Base-by-base conservation (phyloP, 73 alveolate genomes). In the Stentor coeruleus region DNA sequence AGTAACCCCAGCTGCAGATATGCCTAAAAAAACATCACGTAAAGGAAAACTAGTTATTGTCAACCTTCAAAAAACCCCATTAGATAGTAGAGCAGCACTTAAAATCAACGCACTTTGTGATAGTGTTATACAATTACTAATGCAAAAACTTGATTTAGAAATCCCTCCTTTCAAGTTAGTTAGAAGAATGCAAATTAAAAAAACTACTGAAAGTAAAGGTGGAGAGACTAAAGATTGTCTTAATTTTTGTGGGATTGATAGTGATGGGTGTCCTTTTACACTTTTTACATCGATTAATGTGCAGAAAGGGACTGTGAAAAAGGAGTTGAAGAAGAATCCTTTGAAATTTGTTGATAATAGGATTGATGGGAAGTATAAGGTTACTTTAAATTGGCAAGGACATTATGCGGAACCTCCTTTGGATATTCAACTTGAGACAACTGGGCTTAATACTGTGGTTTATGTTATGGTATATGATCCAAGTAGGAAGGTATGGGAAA, bases 1-100 rank as follows among this genome's bases (percentile, higher is more conserved):
- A 91, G 99, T 96, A 15, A 90, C 97, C 20, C 99, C 99, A 37
- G 98, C 98, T 83, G 99, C 99, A 36, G 91, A 89, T 86, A 83
- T 96, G 81, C 99, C 99, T 6, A 37, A 74, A 74, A 84, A 89
- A 11, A 81, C 95, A 20, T 84, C 85, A 26, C 76, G 84, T 35
- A 72, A 72, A 3, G 72, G 72, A 38, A 92, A 87, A 72, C 82
- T 92, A 3, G 96, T 92, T 0, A 91, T 92, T 3, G 95, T 92
- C 0, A 92, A 92, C 74, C 76, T 92, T 6, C 86, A 92, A 73
- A 87, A 87, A 73, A 92, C 98, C 0, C 96, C 98, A 30, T 82
- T 87, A 6, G 98, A 92, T 74, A 76, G 72, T 31, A 60, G 66
- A 20, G 95, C 96, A 31, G 86, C 94, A 2, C 72, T 92, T 35